Base-by-base conservation (phyloP, 2,329 filamentous ascomycete genomes). In the Ophiostoma quercus region DNA sequence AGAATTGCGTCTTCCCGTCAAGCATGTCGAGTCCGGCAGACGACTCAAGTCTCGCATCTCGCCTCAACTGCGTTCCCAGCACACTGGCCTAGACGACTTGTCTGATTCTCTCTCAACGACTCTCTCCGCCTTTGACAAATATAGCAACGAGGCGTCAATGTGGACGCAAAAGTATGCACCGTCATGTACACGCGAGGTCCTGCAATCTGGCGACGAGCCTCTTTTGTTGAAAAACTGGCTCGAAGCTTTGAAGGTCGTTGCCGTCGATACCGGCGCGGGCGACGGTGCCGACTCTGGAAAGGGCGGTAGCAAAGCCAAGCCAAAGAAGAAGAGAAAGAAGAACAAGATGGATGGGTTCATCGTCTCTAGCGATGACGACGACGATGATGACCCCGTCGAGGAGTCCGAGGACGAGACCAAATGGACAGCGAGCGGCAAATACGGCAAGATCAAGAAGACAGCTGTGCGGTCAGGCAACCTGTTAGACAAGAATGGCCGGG, bases 111-210 rank as follows among this genome's bases (percentile, higher is more conserved):
- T 97, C 41, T 79, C 83, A 63, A 83, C 82, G 0, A 83, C 83
- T 0, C 82, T 94, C 14, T 94, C 91, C 4, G 88, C 94, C 0
- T 97, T 94, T 75, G 95, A 99, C 77, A 85, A 81, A 72, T 91
- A 89, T 9, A 85, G 84, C 67, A 96, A 91, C 74, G 94, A 98
- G 76, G 83, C 82, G 1, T 79, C 84, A 37, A 79, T 87, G 9
- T 99, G 95, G 95, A 78, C 84, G 1, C 89, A 94, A 57, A 97
- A 98, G 76, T 97, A 98, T 79, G 87, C 91, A 0, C 95, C 95
- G 0, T 79, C 78, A 34, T 82, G 80, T 47, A 88, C 92, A 2
- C 81, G 82, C 3, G 88, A 94, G 71, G 88, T 98, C 0, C 82
- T 99, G 12, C 94, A 97, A 75, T 78, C 82, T 19, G 90, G 90